Conservation (phyloP, 192 early-diverging fungal species). For the Podila verticillata region DNA sequence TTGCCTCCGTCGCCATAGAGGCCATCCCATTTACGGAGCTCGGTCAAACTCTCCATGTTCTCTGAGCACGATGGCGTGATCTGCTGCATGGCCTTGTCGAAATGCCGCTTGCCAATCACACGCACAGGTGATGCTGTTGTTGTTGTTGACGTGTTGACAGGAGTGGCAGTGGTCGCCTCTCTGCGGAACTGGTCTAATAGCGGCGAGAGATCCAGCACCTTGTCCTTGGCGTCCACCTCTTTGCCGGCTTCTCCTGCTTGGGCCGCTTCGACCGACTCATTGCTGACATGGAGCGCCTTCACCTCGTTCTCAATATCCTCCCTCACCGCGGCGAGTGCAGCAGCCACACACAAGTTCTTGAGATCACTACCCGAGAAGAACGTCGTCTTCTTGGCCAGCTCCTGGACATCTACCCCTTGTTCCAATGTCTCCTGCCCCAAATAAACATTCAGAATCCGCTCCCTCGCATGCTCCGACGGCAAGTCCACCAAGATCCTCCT, state of each 20-base stretch:
- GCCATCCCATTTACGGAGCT: conserved; percentile 92
- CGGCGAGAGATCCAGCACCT: conserved; percentile 32
- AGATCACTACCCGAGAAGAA: conserved; percentile 94
- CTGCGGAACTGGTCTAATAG: conserved; percentile 25
- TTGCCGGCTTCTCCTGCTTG: background rate
- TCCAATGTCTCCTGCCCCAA: conserved; percentile 82
- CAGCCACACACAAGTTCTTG: conserved; percentile 93
- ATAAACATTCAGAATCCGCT: conserved; percentile 78
- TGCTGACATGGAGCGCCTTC: background rate
- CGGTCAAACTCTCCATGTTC: conserved; percentile 88
- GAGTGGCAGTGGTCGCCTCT: conserved; percentile 6
- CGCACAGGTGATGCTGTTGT: conserved; percentile 37
- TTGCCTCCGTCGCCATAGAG: conserved; percentile 85
- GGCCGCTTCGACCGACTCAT: background rate
- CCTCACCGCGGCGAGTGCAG: conserved; percentile 74
- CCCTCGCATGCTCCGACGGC: conserved; percentile 80
- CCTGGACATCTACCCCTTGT: conserved; percentile 61
- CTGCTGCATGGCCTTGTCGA: conserved; percentile 85
- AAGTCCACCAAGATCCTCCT: conserved; percentile 92
- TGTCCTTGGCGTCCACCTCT: conserved; percentile 2
- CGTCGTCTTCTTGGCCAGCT: conserved; percentile 76
- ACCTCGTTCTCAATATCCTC: conserved; percentile 65
- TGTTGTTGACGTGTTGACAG: conserved; percentile 3
- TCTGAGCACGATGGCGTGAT: conserved; percentile 89
- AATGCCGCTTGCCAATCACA: conserved; percentile 70